These are phyloP conservation scores for Chaetomiaceae sp. DNA, from an alignment of 2,329 filamentous ascomycete species.

Conservation along the genomic window DNA sequence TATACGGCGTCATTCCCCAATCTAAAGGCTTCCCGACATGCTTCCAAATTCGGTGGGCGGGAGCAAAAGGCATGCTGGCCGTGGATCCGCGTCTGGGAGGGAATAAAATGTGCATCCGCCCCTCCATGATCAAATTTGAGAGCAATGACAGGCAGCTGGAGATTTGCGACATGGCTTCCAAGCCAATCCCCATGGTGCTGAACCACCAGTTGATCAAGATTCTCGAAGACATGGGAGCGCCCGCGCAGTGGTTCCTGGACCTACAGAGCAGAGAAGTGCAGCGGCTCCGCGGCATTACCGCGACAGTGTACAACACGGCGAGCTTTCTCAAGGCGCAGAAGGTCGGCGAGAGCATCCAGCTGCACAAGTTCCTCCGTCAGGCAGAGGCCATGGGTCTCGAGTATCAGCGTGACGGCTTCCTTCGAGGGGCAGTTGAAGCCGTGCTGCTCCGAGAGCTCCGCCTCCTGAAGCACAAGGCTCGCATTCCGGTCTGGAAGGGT, in stretches of 20 bases:
- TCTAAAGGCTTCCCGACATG: slow-evolving; percentile 51
- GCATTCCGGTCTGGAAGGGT: slow-evolving; percentile 64
- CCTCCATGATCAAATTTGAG: slow-evolving; percentile 75
- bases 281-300: slow-evolving; percentile 53
- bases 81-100: slow-evolving; percentile 57
- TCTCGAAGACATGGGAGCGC: slow-evolving; percentile 67
- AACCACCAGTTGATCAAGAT: slow-evolving; percentile 84
- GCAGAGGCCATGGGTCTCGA: slow-evolving; percentile 53
- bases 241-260: slow-evolving; percentile 51
- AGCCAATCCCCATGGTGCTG: slow-evolving; percentile 61
- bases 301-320: slow-evolving; percentile 54
- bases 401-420: slow-evolving; percentile 62
- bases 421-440: slow-evolving; percentile 65
- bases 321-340: slow-evolving; percentile 57
- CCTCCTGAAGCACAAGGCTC: slow-evolving; percentile 69
- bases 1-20: slow-evolving; percentile 50
- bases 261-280: slow-evolving; percentile 59
- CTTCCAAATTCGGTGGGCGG: slow-evolving; percentile 68
- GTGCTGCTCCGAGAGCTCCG: slow-evolving; percentile 64
- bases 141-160: slow-evolving; percentile 55
- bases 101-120: slow-evolving; percentile 54
- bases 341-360: slow-evolving; percentile 53
- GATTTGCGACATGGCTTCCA: slow-evolving; percentile 64
- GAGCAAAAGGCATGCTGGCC: slow-evolving; percentile 73
- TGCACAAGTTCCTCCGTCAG: slow-evolving; percentile 57